Conservation (phyloP, 495 filamentous ascomycete species). For the Lindgomyces ingoldianus region DNA sequence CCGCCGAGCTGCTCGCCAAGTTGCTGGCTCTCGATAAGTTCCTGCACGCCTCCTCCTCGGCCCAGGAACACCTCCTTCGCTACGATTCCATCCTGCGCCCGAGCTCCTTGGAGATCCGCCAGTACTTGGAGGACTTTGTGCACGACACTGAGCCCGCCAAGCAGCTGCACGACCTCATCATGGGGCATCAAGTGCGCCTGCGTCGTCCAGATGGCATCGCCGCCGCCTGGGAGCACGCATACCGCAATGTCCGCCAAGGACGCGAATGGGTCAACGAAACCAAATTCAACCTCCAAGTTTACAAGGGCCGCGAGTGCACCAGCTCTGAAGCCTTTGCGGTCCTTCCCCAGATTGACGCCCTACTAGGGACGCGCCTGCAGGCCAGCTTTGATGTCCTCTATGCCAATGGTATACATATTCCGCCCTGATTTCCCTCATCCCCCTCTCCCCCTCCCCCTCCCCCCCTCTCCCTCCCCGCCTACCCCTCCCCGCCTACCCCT, state of each 20-base stretch:
- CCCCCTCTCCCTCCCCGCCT: too few relatives aligned
- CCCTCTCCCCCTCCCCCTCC: neutral
- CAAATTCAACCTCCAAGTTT: neutral
- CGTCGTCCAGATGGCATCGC: neutral
- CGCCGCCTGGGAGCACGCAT: neutral
- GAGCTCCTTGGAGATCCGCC: too few relatives aligned
- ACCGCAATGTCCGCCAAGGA: neutral
- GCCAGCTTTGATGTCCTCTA: neutral
- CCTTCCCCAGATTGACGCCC: neutral
- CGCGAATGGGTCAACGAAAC: neutral
- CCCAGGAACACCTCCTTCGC: too few relatives aligned
- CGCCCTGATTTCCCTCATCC: neutral
- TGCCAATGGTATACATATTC: neutral
- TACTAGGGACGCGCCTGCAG: neutral
- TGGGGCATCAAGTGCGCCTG: too few relatives aligned
- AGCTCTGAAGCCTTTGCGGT: neutral
- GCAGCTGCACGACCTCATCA: too few relatives aligned
- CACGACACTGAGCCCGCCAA: too few relatives aligned
- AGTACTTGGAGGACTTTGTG: too few relatives aligned
- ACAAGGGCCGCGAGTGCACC: neutral
- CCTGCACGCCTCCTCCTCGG: too few relatives aligned
- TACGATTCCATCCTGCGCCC: too few relatives aligned
- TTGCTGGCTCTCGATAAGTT: too few relatives aligned
- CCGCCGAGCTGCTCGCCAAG: too few relatives aligned
- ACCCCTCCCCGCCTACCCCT: too few relatives aligned